These are phyloP conservation scores for Cryptococcus sp. DNA, from an alignment of 1,284 basidiomycete genomes.

Conservation along the genomic window DNA sequence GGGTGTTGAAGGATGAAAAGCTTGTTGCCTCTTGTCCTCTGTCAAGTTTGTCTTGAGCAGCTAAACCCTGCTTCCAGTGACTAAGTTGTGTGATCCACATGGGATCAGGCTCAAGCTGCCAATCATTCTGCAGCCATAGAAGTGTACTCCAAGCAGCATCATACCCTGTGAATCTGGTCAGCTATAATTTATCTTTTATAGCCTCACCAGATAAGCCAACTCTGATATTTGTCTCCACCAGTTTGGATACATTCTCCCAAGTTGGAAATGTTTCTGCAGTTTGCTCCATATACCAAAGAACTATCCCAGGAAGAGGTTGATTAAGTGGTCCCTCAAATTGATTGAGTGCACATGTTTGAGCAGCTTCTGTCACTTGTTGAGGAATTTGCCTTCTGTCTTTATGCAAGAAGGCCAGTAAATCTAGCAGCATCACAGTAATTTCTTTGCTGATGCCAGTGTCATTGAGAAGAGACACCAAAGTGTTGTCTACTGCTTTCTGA, in stretches of 20 bases:
- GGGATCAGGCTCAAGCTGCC: slow-evolving; percentile 30
- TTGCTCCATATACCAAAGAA: slow-evolving; percentile 42
- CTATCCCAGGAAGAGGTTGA: slow-evolving; percentile 31
- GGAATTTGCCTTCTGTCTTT: slow-evolving; percentile 29
- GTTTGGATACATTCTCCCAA: slow-evolving; percentile 28
- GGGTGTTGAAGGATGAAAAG: slow-evolving; percentile 38
- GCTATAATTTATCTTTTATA: not conserved
- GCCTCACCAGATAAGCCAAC: not conserved
- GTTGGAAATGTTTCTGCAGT: slow-evolving; percentile 23
- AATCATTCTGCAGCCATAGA: slow-evolving; percentile 36
- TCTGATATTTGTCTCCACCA: slow-evolving; percentile 37
- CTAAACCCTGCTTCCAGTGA: slow-evolving; percentile 37
- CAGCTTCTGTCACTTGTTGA: slow-evolving; percentile 24
- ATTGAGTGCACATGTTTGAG: slow-evolving; percentile 28
- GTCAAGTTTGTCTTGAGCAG: slow-evolving; percentile 32
- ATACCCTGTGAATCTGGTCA: slow-evolving; percentile 17
- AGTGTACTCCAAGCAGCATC: slow-evolving; percentile 42
- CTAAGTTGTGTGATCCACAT: slow-evolving; percentile 44
- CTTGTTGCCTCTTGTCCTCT: slow-evolving; percentile 16
- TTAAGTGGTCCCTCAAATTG: slow-evolving; percentile 34
- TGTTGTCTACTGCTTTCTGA: slow-evolving; percentile 28
- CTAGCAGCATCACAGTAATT: slow-evolving; percentile 29
- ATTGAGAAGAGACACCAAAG: slow-evolving; percentile 23
- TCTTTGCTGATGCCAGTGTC: slow-evolving; percentile 23
- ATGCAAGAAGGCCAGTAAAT: slow-evolving; percentile 35